A percentile compares a stretch with the other conserved stretches of the same genome.
Evolutionary conservation across 345 rosid species (phyloP).

Genomic region (Stellera chamaejasme): DNA sequence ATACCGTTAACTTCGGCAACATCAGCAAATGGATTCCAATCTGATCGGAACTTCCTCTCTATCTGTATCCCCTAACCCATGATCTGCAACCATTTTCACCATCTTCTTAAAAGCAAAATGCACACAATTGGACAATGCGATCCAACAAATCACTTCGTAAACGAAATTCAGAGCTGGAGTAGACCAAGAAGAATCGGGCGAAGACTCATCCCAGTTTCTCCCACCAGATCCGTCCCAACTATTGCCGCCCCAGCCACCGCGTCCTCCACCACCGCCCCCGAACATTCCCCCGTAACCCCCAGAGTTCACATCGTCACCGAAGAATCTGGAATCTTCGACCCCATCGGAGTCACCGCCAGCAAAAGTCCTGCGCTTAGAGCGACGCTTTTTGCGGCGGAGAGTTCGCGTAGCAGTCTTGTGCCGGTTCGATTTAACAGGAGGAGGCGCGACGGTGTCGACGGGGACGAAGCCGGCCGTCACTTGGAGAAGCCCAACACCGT

Average conservation of each 20-base stretch:
- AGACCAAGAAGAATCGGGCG: slow-evolving; percentile 44
- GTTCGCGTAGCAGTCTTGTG: slow-evolving; percentile 35
- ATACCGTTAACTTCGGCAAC: slow-evolving; percentile 1
- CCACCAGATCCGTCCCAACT: slow-evolving; percentile 47
- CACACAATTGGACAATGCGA: slow-evolving; percentile 74
- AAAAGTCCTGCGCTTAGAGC: slow-evolving; percentile 40
- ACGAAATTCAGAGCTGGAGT: slow-evolving; percentile 59
- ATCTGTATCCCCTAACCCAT: slow-evolving; percentile 15
- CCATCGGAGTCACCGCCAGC: slow-evolving; percentile 41
- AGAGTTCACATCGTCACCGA: slow-evolving; percentile 28
- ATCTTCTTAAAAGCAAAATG: slow-evolving; percentile 82
- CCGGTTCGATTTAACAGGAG: slow-evolving; percentile 40
- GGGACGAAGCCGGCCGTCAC: slow-evolving; percentile 27
- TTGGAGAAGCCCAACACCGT: slow-evolving; percentile 22
- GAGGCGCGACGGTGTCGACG: slow-evolving; percentile 42
- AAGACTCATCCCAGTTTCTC: slow-evolving; percentile 55
- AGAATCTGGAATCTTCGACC: slow-evolving; percentile 29
- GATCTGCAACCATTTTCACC: slow-evolving; percentile 35
- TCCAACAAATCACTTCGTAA: slow-evolving; percentile 95
- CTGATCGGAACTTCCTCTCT: slow-evolving; percentile 56
- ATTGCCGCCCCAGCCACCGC: slow-evolving; percentile 71
- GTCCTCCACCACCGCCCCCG: slow-evolving; percentile 34
- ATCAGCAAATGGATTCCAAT: slow-evolving; percentile 35
- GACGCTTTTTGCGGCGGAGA: slow-evolving; percentile 41
- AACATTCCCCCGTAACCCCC: slow-evolving; percentile 33